Evolutionary conservation across 805 yeast genomes (phyloP).

Genomic region (Starmerella scarabaei): DNA sequence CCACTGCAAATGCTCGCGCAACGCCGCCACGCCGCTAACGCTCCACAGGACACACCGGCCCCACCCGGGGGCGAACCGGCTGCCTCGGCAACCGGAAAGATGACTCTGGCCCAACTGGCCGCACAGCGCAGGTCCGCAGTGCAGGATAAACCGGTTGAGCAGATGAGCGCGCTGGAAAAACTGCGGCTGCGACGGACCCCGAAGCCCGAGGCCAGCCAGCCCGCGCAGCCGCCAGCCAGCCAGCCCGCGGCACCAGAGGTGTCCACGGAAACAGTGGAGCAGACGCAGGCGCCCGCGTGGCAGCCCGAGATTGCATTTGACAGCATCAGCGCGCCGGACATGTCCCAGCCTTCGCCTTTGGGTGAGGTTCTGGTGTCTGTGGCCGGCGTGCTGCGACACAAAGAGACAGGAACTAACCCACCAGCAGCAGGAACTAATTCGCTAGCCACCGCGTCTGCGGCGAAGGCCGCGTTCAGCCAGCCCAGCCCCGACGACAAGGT

Average conservation of each 20-base stretch:
- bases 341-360: constrained; percentile 7
- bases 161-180: constrained; percentile 3
- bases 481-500: constrained; percentile 80
- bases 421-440: constrained; percentile 14
- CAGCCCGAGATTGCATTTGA: constrained; percentile 6
- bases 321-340: not conserved
- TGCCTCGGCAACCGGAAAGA: not conserved
- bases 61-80: no score
- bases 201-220: not conserved
- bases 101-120: constrained; percentile 10
- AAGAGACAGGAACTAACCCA: not conserved
- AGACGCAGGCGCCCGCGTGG: not conserved
- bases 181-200: not conserved
- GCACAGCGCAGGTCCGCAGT: constrained; percentile 2
- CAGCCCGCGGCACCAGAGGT: not conserved
- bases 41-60: not conserved
- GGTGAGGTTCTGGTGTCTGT: constrained; percentile 12
- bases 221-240: not conserved
- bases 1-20: constrained; percentile 17
- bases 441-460: constrained; percentile 37
- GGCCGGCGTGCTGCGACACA: not conserved
- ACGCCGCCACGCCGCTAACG: constrained; percentile 3
- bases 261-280: no score
- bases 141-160: not conserved
- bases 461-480: constrained; percentile 22